Percentiles rank a stretch among this genome's conserved stretches.
Conservation (phyloP, 345 rosid species). For the Populus nigra region DNA sequence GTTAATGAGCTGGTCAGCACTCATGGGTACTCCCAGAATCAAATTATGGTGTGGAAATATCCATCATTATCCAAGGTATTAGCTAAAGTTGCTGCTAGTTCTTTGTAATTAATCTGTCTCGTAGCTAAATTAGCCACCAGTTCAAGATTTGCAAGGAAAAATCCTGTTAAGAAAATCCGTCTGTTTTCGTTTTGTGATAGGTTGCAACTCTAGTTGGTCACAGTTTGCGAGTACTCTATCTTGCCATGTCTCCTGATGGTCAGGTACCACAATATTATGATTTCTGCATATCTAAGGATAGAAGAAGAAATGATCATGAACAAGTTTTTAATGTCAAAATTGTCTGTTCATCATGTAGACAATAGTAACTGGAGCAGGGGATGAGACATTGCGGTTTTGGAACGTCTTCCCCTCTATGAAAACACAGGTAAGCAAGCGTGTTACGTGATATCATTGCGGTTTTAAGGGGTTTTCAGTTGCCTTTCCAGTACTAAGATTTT, state of each 20-base stretch:
- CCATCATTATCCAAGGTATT: slow-evolving; percentile 87
- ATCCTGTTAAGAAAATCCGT: not conserved
- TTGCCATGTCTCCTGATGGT: slow-evolving; percentile 90
- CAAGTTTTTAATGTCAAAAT: not conserved
- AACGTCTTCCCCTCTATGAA: slow-evolving; percentile 83
- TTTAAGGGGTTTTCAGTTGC: too few species aligned
- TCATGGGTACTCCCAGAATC: slow-evolving; percentile 96
- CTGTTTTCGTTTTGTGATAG: slow-evolving; percentile 28
- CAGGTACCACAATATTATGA: slow-evolving; percentile 42
- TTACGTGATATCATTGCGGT: too few species aligned
- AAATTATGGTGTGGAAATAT: slow-evolving; percentile 96
- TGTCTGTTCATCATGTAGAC: slow-evolving; percentile 43
- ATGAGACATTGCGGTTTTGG: slow-evolving; percentile 93
- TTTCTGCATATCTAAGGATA: not conserved
- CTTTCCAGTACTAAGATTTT: not conserved
- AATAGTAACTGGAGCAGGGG: slow-evolving; percentile 98
- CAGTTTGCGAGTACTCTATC: slow-evolving; percentile 87
- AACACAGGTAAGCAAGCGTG: slow-evolving; percentile 49
- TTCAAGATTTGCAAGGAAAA: too few species aligned
- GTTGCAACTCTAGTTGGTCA: slow-evolving; percentile 91
- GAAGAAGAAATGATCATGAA: too few species aligned
- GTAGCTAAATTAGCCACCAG: not conserved
- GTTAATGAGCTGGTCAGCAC: slow-evolving; percentile 96
- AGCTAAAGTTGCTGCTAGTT: not conserved
- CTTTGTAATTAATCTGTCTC: not conserved